phyloP scores from a whole-genome alignment of 192 early-diverging fungal species.

The Geranomyces variabilis region DNA sequence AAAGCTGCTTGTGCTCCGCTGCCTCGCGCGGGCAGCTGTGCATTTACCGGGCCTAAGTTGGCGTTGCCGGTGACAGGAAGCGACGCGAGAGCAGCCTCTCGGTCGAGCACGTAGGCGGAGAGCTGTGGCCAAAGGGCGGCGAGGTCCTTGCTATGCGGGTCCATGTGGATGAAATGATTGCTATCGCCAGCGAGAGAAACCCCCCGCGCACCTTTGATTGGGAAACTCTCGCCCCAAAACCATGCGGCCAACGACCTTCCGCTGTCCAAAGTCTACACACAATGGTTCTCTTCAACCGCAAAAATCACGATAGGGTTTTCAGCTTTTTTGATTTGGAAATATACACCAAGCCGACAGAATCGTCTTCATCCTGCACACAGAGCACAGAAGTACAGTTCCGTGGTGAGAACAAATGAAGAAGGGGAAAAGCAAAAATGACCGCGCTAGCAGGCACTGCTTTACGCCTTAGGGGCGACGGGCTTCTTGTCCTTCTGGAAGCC shows the following conservation, averaged over 20 bases:
- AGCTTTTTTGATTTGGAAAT: no score
- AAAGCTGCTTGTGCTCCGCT: background rate
- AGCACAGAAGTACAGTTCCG: background rate
- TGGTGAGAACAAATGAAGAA: background rate
- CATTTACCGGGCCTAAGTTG: background rate
- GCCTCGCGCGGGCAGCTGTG: background rate
- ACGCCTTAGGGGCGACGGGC: constrained; percentile 30
- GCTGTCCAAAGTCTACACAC: no score
- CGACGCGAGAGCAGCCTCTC: background rate
- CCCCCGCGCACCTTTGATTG: no score
- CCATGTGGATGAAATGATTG: background rate
- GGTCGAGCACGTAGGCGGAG: constrained; percentile 6
- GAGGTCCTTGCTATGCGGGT: constrained; percentile 4
- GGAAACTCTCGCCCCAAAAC: no score
- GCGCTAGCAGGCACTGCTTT: background rate
- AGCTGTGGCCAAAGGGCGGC: background rate
- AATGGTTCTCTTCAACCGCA: no score
- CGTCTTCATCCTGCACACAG: background rate
- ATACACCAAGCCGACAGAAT: no score
- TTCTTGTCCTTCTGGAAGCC: constrained; percentile 66
- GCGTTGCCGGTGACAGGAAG: background rate
- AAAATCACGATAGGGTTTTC: no score
- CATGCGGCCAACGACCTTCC: no score
- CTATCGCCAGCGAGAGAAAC: no score
- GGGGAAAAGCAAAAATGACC: background rate